phyloP scores from a whole-genome alignment of 2,329 filamentous ascomycete species.

The Fusarium austroafricanum region DNA sequence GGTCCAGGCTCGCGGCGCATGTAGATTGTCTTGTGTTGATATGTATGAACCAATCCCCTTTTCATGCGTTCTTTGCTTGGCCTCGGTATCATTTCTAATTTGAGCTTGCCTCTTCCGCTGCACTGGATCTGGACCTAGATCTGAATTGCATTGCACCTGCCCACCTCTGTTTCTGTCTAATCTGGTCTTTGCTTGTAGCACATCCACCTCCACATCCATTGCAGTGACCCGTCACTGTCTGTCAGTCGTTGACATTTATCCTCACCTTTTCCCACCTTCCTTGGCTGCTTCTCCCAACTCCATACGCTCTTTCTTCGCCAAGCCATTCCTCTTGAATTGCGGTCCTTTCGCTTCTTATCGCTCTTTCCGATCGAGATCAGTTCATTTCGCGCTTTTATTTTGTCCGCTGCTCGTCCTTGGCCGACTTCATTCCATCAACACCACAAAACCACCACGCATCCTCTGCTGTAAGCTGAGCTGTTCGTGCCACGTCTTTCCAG shows the following conservation, averaged over 20 bases:
- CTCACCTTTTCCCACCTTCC: conserved; percentile 8
- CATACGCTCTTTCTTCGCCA: conserved; percentile 35
- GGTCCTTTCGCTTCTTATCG: conserved; percentile 39
- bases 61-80: conserved; percentile 11
- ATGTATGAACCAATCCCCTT: conserved; percentile 26
- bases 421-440: conserved; percentile 4
- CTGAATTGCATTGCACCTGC: conserved; percentile 25
- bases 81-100: conserved; percentile 36
- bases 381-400: conserved; percentile 19
- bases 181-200: neutral
- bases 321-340: conserved; percentile 17
- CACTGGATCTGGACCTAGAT: conserved; percentile 1
- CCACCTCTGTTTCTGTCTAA: conserved; percentile 19
- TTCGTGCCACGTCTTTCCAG: conserved; percentile 3
- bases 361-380: conserved; percentile 34
- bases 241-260: conserved; percentile 14
- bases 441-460: conserved; percentile 10
- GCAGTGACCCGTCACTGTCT: conserved; percentile 13
- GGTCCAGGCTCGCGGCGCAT: conserved; percentile 12
- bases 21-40: conserved; percentile 16
- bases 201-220: conserved; percentile 18
- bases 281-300: conserved; percentile 20
- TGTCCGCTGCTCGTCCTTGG: conserved; percentile 3
- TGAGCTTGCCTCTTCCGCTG: conserved; percentile 34
- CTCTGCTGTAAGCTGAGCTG: conserved; percentile 10